Base-by-base conservation (phyloP, 83 land plant genomes). In the Diphasiastrum complanatum region DNA sequence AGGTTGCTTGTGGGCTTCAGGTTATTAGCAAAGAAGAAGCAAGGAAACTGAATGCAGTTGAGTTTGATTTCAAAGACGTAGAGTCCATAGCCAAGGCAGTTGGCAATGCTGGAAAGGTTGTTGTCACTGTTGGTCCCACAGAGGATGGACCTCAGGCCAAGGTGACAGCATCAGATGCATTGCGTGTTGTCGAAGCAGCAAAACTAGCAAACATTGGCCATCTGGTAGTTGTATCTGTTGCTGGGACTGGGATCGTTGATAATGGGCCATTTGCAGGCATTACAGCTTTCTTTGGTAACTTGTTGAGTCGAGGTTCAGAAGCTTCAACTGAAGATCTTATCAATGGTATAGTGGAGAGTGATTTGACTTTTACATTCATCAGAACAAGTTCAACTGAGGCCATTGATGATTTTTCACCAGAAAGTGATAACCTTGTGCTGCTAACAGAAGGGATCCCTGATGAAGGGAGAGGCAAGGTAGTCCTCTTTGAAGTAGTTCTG, bases 21-120 rank as follows among this genome's bases (percentile, higher is more conserved):
- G 59, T 55, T 1, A 55, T 55, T 16, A 55, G 59, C 59, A 55
- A 35, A 27, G 59, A 55, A 11, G 59, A 55, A 32, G 59, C 59
- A 30, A 31, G 59, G 1, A 27, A 32, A 35, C 20, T 55, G n/a
- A 55, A 55, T 27, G 59, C 59, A 26, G 59, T 55, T 24, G 59
- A 55, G 31, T 55, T 55, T 27, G 59, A 55, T 30, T 32, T 32
- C 34, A 55, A 26, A 11, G 34, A 32, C 34, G 59, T 55, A 32
- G 59, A 55, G 19, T 55, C 59, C 5, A 30, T 55, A 10, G 59
- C 59, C 20, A 55, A 55, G 43, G 59, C 59, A 11, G 31, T 55
- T 27, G 59, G 35, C 11, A 55, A 55, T 30, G 59, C 59, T 20
- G 59, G 59, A 16, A 55, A 26, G 10, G 59, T 55, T 6, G 59